Conservation (phyloP, 805 yeast species). For the Starmerella bacillaris region DNA sequence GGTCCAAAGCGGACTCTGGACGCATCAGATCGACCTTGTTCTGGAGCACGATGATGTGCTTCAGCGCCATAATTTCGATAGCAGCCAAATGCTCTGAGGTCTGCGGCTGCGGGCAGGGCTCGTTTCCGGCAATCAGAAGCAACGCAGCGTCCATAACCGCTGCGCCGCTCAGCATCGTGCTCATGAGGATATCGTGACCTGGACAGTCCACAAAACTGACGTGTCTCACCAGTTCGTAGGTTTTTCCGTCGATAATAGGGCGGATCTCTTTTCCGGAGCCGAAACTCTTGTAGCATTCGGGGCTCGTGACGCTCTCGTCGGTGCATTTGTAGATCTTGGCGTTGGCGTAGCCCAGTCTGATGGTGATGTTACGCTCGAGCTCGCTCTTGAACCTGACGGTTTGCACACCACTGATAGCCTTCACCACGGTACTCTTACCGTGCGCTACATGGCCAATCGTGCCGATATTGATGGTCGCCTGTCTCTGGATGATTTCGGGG, state of each 20-base stretch:
- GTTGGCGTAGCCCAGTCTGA: slow-evolving; percentile 95
- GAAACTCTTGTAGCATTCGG: slow-evolving; percentile 87
- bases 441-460: slow-evolving; percentile 89
- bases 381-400: slow-evolving; percentile 98
- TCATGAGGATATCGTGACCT: slow-evolving; percentile 99
- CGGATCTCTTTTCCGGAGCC: slow-evolving; percentile 85
- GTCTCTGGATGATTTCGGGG: slow-evolving; percentile 86
- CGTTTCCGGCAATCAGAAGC: slow-evolving; percentile 91
- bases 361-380: slow-evolving; percentile 95
- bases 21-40: slow-evolving; percentile 98
- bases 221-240: slow-evolving; percentile 81
- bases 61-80: slow-evolving; percentile 95
- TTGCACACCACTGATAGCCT: slow-evolving; percentile 96
- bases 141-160: slow-evolving; percentile 99
- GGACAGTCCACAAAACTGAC: slow-evolving; percentile 99
- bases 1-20: slow-evolving; percentile 90
- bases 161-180: slow-evolving; percentile 99
- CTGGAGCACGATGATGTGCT: slow-evolving; percentile 88
- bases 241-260: slow-evolving; percentile 77
- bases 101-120: slow-evolving; percentile 99
- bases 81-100: slow-evolving; percentile 99
- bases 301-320: slow-evolving; percentile 71
- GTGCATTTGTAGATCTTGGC: slow-evolving; percentile 94
- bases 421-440: slow-evolving; percentile 84
- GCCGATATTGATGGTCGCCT: slow-evolving; percentile 97